Evolutionary conservation across 257 asterid genomes (phyloP).

Genomic region (Nicotiana otophora): DNA sequence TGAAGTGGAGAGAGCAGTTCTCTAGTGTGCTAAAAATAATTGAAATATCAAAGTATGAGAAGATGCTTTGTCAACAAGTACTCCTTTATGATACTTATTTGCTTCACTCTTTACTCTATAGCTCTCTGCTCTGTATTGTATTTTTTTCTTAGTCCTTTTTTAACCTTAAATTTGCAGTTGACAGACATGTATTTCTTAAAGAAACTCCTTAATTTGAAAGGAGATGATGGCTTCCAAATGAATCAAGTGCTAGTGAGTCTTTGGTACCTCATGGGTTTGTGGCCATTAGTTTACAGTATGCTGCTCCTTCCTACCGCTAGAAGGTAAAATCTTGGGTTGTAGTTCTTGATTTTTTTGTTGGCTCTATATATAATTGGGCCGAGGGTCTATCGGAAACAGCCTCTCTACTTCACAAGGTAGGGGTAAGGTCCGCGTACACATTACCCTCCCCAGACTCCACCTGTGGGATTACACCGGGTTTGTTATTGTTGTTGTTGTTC

Average conservation of each 20-base stretch:
- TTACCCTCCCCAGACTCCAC: no score
- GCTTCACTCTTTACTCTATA: neutral
- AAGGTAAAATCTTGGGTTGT: conserved; percentile 42
- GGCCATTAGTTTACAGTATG: conserved; percentile 83
- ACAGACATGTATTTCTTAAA: conserved; percentile 68
- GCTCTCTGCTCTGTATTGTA: neutral
- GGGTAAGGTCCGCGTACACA: no score
- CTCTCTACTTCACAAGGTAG: no score
- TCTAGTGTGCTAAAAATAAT: neutral
- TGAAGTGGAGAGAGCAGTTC: neutral
- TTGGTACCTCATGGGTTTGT: conserved; percentile 91
- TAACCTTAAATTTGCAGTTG: conserved; percentile 33
- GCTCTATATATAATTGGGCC: neutral
- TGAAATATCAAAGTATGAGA: neutral
- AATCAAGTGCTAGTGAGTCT: conserved; percentile 65
- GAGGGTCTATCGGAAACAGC: no score
- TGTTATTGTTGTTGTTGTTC: no score
- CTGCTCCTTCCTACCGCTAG: conserved; percentile 80
- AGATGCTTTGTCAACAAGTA: neutral
- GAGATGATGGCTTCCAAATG: conserved; percentile 90
- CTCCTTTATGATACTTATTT: neutral
- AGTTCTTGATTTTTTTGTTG: neutral
- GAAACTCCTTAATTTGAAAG: conserved; percentile 69
- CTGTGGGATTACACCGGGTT: no score
- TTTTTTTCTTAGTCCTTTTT: neutral